Base-by-base conservation (phyloP, 192 early-diverging fungal genomes). In the Spizellomyces sp. region DNA sequence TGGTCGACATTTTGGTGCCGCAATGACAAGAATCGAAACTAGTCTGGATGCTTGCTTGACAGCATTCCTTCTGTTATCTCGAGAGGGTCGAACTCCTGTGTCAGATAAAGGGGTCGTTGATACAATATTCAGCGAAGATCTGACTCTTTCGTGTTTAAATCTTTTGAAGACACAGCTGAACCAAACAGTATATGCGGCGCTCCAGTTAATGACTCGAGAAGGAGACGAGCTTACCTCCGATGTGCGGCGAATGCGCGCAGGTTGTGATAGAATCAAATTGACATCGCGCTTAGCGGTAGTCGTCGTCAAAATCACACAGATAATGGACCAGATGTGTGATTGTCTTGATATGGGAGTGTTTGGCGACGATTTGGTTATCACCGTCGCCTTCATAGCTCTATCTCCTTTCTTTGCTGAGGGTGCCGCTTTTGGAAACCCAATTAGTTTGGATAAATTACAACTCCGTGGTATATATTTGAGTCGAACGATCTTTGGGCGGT, bases 401-500 rank as follows among this genome's bases (percentile, higher is more conserved):
- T 58, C 79, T 17, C 44, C 73, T 8, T 78, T 81, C 47, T 81
- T 81, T 69, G 67, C 73, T 6, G 76, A 77, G n/a, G n/a, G 45
- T n/a, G 45, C 59, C 45, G 15, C 59, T 9, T 36, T 67, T 8
- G 52, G 68, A 6, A 48, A 58, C 8, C 15, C 19, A 6, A 41
- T 81, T 14, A 75, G 79, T n/a, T 27, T 77, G 10, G 46, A 64
- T 17, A 67, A 75, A 46, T 48, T 81, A 10, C 76, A 81, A 63
- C 12, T 70, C 8, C 19, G 48, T 7, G 78, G 65, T 14, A 77
- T 36, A 36, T 36, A 36, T 36, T 36, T 36, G 27, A 36, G 27
- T 36, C 27, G 27, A 36, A 36, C 65, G 5, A 71, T 89, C 7
- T 94, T 90, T 73, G 71, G 81, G 8, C 83, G 80, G 54, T 72